Evolutionary conservation across 306 rosid genomes (phyloP), one percentile per base, ranked within the genome.

Genomic region (Neltuma alba): DNA sequence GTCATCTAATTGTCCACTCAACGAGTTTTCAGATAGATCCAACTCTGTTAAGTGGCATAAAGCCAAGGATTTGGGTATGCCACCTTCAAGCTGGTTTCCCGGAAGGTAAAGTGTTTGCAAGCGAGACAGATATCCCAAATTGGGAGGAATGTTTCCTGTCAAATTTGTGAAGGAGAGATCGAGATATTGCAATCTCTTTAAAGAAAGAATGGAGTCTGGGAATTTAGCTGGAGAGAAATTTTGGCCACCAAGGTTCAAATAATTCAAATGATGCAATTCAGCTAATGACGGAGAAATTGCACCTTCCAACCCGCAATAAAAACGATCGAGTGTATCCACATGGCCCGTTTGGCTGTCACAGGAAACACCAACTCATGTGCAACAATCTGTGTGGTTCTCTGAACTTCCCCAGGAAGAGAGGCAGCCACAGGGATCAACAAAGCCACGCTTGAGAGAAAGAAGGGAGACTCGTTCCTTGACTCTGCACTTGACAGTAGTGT

Each of bases 21-120:
- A 27, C 0, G 0, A 62, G 8, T 80, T 63, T 2, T 0, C 0
- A 0, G 0, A 0, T 0, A 71, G 70, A 40, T 0, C 0, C 3
- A 69, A 11, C 2, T 2, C 3, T 0, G 1, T 9, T n/a, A 79
- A 23, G 1, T 2, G 9, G 37, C 38, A 70, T 20, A 44, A 16
- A 1, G 45, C 58, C 33, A 76, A 44, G 9, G 48, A 23, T 67
- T 67, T 40, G n/a, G 52, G 72, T 5, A 66, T 37, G 18, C 30
- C 48, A 40, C 77, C 80, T 27, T 48, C 58, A 48, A 58, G 54
- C 25, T 18, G 20, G 16, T 75, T 68, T 9, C 33, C 1, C 0
- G 0, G 0, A 23, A 80, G 11, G 4, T 20, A 1, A 11, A 80
- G 13, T 34, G 7, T 5, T 34, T 33, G 20, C 47, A 48, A 34